Evolutionary conservation across 805 yeast species (phyloP), one percentile per base, ranked within the genome.

Genomic region (Candida palmyrensis): DNA sequence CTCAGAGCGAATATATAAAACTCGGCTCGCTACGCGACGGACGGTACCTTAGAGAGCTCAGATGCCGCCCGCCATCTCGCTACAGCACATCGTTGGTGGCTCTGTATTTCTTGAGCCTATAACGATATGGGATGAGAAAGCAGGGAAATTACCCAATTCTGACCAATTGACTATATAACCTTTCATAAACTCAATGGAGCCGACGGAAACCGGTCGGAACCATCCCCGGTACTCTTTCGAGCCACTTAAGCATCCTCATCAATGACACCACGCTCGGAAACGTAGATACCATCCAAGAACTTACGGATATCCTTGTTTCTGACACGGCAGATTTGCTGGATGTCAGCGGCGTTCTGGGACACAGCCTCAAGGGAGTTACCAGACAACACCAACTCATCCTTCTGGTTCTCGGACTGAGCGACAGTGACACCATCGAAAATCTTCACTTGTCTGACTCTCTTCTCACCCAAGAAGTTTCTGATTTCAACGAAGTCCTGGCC

Each of bases 261-360:
- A 64, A 90, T 76, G 67, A 75, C 74, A 62, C 96, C 95, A 74
- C 83, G 84, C 75, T 84, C 94, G 53, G 97, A 89, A 59, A 90
- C 98, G 72, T 90, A 90, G 76, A 90, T 89, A 88, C 99, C 99
- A 73, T 94, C 98, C 79, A 92, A 84, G 82, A 90, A 90, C 81
- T 90, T 90, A 77, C 98, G 86, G 89, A 92, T 90, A 92, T 90
- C 98, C 90, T 92, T 92, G 92, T 90, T 90, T 79, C 96, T 85
- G 66, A 88, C 97, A 71, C 94, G 81, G 79, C 97, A 88, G 71
- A 79, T 79, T 77, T 90, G 97, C 75, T 90, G 96, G 59, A 92
- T 78, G 66, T 88, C 96, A 60, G 98, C 98, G 71, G 95, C 92
- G 63, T 88, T 84, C 76, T 90, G 98, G 49, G 97, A 92, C 54